A percentile compares a stretch with the other conserved stretches of the same genome.
Conservation (phyloP, 345 rosid species). For the Xanthoceras sorbifolium region DNA sequence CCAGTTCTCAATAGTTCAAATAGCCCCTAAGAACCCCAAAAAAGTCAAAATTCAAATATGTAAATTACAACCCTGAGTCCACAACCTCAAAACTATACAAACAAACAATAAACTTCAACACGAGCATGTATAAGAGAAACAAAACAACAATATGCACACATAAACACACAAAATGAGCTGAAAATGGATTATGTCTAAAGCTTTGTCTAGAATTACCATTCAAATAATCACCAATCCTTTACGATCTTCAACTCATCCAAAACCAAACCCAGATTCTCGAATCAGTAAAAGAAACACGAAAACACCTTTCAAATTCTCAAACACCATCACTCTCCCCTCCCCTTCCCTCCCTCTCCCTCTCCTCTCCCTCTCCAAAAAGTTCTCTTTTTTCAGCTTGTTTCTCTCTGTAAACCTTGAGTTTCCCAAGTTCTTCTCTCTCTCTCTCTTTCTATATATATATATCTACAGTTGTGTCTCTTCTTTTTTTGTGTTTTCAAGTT, state of each 20-base stretch:
- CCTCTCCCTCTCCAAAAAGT: conserved; percentile 12
- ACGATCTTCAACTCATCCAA: conserved; percentile 35
- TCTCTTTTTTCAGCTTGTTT: not conserved
- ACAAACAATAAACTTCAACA: not conserved
- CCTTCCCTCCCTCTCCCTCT: conserved; percentile 6
- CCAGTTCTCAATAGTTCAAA: not conserved
- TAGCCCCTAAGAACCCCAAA: not conserved
- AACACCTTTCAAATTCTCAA: conserved; percentile 9
- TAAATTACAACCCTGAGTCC: not conserved
- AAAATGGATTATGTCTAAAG: not conserved
- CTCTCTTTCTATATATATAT: conserved; percentile 8
- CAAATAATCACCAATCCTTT: conserved; percentile 24
- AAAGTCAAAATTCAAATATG: not conserved
- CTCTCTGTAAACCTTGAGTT: no score
- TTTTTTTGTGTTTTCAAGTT: conserved; percentile 7
- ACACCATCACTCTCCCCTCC: not conserved
- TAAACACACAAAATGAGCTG: not conserved
- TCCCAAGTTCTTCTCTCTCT: not conserved
- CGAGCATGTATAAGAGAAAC: not conserved
- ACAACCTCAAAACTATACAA: conserved; percentile 5
- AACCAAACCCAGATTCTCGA: conserved; percentile 6
- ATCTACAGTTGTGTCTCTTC: not conserved
- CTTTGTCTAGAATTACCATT: conserved; percentile 32
- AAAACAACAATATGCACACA: conserved; percentile 8
- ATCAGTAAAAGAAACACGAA: not conserved